A percentile compares a stretch with the other conserved stretches of the same genome.
Conservation (phyloP, 2,329 filamentous ascomycete genomes). For the Teratosphaeria viscida region DNA sequence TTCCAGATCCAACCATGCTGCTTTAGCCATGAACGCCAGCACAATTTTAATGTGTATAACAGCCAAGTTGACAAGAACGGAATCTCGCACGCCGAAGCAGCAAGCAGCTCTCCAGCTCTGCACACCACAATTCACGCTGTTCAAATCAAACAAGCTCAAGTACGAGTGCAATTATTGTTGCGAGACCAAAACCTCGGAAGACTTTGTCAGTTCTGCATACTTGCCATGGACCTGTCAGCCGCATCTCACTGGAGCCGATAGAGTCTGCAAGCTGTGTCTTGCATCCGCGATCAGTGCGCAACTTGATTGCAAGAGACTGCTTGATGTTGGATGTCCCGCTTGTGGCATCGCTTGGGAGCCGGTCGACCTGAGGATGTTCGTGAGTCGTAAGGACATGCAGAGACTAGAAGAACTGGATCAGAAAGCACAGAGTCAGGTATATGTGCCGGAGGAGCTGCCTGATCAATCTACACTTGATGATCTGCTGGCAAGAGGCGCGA, state of each 20-base stretch:
- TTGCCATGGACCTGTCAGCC: conserved; percentile 3
- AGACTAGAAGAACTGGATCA: conserved; percentile 1
- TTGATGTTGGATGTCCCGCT: conserved; percentile 3
- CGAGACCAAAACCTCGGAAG: background rate
- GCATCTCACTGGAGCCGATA: conserved; percentile 2
- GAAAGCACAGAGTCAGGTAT: background rate
- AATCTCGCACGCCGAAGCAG: background rate
- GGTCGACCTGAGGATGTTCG: background rate
- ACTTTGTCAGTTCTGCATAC: conserved; percentile 1
- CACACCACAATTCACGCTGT: background rate
- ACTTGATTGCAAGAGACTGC: conserved; percentile 1
- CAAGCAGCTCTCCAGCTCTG: background rate
- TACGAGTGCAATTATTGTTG: conserved; percentile 4
- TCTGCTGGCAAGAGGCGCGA: conserved; percentile 1
- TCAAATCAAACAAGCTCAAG: background rate
- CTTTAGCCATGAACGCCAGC: background rate
- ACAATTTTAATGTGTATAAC: background rate
- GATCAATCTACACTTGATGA: conserved; percentile 2
- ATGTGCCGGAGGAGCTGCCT: conserved; percentile 1
- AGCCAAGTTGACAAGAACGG: background rate
- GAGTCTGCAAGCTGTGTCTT: conserved; percentile 1
- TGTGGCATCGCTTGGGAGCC: conserved; percentile 1
- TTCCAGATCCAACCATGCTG: background rate
- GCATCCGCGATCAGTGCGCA: conserved; percentile 1
- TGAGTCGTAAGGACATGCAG: conserved; percentile 1